Conservation (phyloP, 305 asterid genomes). For the Fraxinus paxiana region DNA sequence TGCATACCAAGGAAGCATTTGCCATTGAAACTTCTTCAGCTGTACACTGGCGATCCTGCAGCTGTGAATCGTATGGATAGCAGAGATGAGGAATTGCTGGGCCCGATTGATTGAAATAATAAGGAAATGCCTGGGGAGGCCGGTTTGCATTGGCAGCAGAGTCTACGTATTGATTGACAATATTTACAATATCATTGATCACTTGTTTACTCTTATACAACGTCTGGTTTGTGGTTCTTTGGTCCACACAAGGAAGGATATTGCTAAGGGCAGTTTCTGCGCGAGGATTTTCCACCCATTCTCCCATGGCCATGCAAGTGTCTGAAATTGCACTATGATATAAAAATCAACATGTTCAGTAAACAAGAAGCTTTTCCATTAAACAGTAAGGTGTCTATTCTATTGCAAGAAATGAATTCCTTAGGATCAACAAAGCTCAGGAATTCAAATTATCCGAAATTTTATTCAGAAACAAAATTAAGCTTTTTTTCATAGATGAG, state of each 20-base stretch:
- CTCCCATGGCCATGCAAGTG: constrained; percentile 92
- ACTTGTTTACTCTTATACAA: constrained; percentile 79
- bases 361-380: background rate
- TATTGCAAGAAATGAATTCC: background rate
- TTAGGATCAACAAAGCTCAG: background rate
- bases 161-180: constrained; percentile 62
- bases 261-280: constrained; percentile 93
- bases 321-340: constrained; percentile 63
- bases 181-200: constrained; percentile 57
- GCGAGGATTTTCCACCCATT: constrained; percentile 95
- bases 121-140: constrained; percentile 35
- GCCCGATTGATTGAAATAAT: constrained; percentile 81
- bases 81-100: constrained; percentile 70
- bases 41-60: constrained; percentile 66
- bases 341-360: constrained; percentile 4
- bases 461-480: background rate
- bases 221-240: constrained; percentile 76
- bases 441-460: background rate
- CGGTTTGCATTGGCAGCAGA: constrained; percentile 73
- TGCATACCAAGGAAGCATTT: constrained; percentile 72
- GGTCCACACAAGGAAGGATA: constrained; percentile 94
- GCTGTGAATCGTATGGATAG: constrained; percentile 69
- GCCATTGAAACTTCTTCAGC: constrained; percentile 57
- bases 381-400: background rate
- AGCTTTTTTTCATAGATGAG: background rate